Evolutionary conservation across 148 eudicot species (phyloP), one percentile per base, ranked within the genome.

Genomic region (Silene uniflora): DNA sequence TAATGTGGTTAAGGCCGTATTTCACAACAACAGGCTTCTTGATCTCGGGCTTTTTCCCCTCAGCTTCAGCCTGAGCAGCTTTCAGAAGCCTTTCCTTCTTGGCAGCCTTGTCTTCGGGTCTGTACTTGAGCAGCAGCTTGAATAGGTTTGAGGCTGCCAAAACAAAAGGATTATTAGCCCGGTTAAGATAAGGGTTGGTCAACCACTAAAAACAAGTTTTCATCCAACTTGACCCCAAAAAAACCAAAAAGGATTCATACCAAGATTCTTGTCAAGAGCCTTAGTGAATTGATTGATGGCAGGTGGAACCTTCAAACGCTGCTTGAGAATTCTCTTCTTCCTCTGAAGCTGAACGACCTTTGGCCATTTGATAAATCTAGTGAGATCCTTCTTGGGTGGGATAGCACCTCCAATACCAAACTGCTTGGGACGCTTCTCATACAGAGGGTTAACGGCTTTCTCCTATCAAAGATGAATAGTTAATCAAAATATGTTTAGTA

Each of bases 11-110:
- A 35, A 93, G 90, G 49, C 98, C 98, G 73, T 93, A 93, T 35
- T 93, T 93, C 71, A 93, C 96, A 25, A 93, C 96, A 83, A 93
- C 91, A 4, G 98, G 98, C 76, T 93, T 93, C 86, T 93, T 93
- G 8, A 76, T 39, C 67, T 87, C 96, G 4, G 88, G 78, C 52
- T 93, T 79, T 81, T 91, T 93, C 14, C 98, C 98, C 49, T 91
- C 98, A 27, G 96, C 85, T 77, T 93, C 98, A 61, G 98, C 93
- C 71, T 93, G 93, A 44, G 98, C 98, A 70, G 89, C 90, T 77
- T 89, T 91, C 81, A 91, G n/a, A 44, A 91, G 89, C 4, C 98
- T 82, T 66, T 93, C 98, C 82, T 85, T 91, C 83, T 93, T 93
- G 3, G 91, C 96, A 18, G 91, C 88, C 75, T 78, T 88, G 78